Base-by-base conservation (phyloP, 768 basidiomycete species). In the Tylopilus plumbeoviolaceoides region DNA sequence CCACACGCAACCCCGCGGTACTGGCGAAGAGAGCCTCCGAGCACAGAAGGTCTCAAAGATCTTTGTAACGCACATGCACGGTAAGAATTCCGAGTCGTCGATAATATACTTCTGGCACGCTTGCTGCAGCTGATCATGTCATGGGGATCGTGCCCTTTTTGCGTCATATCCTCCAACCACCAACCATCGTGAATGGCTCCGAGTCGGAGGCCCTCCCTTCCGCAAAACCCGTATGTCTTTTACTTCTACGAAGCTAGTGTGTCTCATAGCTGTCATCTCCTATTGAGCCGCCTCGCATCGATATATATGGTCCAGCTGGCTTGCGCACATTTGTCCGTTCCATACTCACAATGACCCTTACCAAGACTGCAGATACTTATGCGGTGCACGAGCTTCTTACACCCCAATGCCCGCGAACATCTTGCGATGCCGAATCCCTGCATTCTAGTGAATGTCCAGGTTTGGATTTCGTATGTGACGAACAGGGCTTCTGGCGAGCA, bases 61-160 rank as follows among this genome's bases (percentile, higher is more conserved):
- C 41, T 91, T 93, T 66, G 75, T 93, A 47, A 92, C 91, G 2
- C 91, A 92, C 60, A 84, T 91, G 81, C 91, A 93, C 62, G 81
- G 91, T 84, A 15, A 58, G 31, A n/a, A 36, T 39, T 15, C 39
- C 30, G 8, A 28, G 20, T 5, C 21, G n/a, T 31, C 12, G 12
- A 17, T 15, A 25, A 14, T 9, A 12, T 27, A 18, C 9, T 10
- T 64, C 30, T 9, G 20, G 21, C 39, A 51, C 39, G 31, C 42
- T 42, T 44, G 40, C 40, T 55, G 51, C 30, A 80, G 89, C 81
- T 33, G 86, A 90, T 66, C 89, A 92, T 67, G 76, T 81, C 42
- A 83, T 87, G 78, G 90, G 88, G 7, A 74, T 89, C 42, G 75
- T 86, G 18, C 83, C 85, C 5, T 71, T 91, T 40, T 71, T 91